Evolutionary conservation across 2,329 filamentous ascomycete genomes (phyloP).

Genomic region (Curvularia verruculosa): DNA sequence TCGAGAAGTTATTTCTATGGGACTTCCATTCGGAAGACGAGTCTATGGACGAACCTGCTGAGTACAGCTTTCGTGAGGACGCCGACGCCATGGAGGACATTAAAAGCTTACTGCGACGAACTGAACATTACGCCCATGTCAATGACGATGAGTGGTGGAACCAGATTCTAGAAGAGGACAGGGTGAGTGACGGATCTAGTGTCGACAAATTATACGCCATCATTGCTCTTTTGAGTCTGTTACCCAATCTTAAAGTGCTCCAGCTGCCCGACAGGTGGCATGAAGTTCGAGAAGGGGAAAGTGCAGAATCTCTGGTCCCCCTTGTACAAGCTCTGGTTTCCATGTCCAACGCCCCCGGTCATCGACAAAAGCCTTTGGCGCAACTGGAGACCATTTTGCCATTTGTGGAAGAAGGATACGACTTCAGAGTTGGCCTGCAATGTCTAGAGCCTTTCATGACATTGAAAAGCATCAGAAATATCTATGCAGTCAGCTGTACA

Average conservation of each 20-base stretch:
- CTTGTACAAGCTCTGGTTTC: constrained; percentile 22
- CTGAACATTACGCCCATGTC: constrained; percentile 23
- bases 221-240: constrained; percentile 33
- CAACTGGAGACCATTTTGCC: constrained; percentile 39
- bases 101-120: constrained; percentile 23
- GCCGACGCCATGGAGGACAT: constrained; percentile 27
- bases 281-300: constrained; percentile 28
- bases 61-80: constrained; percentile 28
- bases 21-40: constrained; percentile 22
- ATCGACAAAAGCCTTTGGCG: constrained; percentile 24
- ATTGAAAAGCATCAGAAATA: constrained; percentile 32
- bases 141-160: constrained; percentile 38
- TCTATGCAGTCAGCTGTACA: constrained; percentile 41
- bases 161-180: constrained; percentile 33
- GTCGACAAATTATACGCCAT: constrained; percentile 30
- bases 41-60: not conserved
- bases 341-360: constrained; percentile 23
- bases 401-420: constrained; percentile 40
- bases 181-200: constrained; percentile 12
- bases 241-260: constrained; percentile 41
- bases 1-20: constrained; percentile 37
- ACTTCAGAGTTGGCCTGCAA: constrained; percentile 36
- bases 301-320: constrained; percentile 25
- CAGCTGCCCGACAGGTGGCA: constrained; percentile 39
- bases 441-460: constrained; percentile 38